Evolutionary conservation across 768 basidiomycete genomes (phyloP), one percentile per base, ranked within the genome.

Genomic region (Phylloporus scabripes): DNA sequence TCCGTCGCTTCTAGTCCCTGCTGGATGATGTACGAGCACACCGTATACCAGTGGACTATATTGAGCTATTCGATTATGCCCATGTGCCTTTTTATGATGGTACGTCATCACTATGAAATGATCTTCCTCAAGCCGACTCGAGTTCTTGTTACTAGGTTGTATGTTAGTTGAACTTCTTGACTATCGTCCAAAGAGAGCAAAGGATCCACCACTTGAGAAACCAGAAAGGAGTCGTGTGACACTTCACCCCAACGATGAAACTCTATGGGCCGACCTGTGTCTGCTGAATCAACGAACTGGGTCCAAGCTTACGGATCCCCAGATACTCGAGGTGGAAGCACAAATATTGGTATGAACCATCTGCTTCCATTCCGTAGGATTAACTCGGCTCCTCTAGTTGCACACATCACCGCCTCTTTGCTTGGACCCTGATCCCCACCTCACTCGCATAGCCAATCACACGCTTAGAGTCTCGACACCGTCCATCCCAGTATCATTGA

Each of bases 141-240:
- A 21, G 33, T 45, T 33, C 36, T 45, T 45, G 47, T 38, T 31
- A 23, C 5, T 45, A 92, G 90, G 90, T 32, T 89, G 87, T 58
- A 81, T 92, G 78, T 76, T 92, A 50, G 90, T 91, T 2, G 89
- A 92, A 62, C 74, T 92, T 21, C 71, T 85, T 31, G 88, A 92
- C 61, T 86, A 87, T 59, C 76, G 87, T 9, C 80, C 82, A 7
- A 74, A 77, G 47, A 75, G 70, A 60, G 64, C 62, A 46, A 81
- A 77, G 49, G 83, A 87, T 29, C 71, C 77, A n/a, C 61, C 72
- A 0, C 74, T 77, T 12, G 80, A 78, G 57, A 77, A 74, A 53
- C 80, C 83, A 1, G 78, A 82, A 53, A 72, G 67, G 53, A 83
- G 83, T 43, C 83, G 85, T 43, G 82, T 86, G 10, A 82, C 90